Percentiles rank a stretch among this genome's conserved stretches.
Evolutionary conservation across 176 grass and related monocot species (phyloP).

Genomic region (Bromus sterilis): DNA sequence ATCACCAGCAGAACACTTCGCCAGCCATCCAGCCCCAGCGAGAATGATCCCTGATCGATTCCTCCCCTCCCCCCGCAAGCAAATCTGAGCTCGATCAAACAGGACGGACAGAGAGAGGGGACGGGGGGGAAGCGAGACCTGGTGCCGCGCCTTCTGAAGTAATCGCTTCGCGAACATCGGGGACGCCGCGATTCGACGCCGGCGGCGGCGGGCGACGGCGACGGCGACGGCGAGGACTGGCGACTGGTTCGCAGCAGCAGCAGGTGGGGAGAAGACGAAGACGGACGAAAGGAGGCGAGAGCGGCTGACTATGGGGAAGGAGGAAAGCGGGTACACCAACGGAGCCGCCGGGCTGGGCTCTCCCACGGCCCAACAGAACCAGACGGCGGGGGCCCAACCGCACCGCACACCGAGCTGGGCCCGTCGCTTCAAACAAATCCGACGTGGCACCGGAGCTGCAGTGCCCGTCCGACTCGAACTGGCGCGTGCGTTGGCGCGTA

Average conservation of each 20-base stretch:
- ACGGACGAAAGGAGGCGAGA: neutral
- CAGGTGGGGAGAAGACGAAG: neutral
- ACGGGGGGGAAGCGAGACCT: neutral
- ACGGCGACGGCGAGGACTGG: neutral
- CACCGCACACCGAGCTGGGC: neutral
- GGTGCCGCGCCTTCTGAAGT: slow-evolving; percentile 48
- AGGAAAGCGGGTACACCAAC: neutral
- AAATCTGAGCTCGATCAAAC: neutral
- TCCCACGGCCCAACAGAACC: neutral
- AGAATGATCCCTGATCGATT: neutral
- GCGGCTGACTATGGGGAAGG: neutral
- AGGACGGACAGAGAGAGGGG: neutral
- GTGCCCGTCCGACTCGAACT: neutral
- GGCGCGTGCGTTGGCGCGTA: too few species aligned
- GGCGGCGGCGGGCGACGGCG: neutral
- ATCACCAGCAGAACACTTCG: neutral
- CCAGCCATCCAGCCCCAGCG: neutral
- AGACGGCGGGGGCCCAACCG: neutral
- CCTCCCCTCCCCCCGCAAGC: neutral
- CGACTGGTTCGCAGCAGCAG: neutral
- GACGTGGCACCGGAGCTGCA: too few species aligned
- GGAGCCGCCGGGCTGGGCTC: neutral
- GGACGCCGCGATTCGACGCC: neutral
- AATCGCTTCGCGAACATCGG: slow-evolving; percentile 64
- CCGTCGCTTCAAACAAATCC: too few species aligned